Evolutionary conservation across 2,329 filamentous ascomycete genomes (phyloP).

Genomic region (Aspergillus ibericus): DNA sequence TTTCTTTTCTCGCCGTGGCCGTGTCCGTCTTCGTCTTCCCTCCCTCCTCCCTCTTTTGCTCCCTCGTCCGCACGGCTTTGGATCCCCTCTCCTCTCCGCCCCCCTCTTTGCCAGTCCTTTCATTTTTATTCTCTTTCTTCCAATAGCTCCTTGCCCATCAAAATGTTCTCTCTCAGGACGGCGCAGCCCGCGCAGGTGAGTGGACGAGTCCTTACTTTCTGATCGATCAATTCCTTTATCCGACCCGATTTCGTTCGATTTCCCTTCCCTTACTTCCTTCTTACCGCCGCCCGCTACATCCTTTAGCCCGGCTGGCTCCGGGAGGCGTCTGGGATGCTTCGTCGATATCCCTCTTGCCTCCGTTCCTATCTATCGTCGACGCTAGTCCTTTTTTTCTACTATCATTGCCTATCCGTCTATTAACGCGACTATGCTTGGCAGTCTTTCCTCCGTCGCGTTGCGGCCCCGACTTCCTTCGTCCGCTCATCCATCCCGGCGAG

Average conservation of each 20-base stretch:
- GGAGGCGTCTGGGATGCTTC: background rate
- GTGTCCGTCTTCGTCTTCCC: constrained; percentile 10
- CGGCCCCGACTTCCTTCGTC: constrained; percentile 48
- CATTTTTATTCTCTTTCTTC: constrained; percentile 10
- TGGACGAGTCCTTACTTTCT: constrained; percentile 4
- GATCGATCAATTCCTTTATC: background rate
- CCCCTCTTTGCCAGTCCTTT: constrained; percentile 14
- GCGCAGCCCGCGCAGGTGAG: constrained; percentile 45
- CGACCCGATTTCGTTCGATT: constrained; percentile 26
- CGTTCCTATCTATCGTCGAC: background rate
- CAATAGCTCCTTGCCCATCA: constrained; percentile 21
- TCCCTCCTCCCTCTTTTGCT: constrained; percentile 6
- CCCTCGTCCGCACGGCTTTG: background rate
- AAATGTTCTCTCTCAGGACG: constrained; percentile 44
- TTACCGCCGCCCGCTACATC: constrained; percentile 29
- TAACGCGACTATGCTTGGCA: constrained; percentile 45
- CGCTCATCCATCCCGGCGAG: constrained; percentile 55
- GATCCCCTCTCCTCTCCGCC: constrained; percentile 10
- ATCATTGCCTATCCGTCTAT: constrained; percentile 6
- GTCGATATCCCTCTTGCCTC: background rate
- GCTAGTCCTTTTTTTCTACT: constrained; percentile 30
- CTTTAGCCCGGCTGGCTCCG: constrained; percentile 40
- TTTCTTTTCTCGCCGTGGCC: constrained; percentile 9
- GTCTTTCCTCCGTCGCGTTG: constrained; percentile 58
- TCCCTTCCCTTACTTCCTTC: constrained; percentile 37